These are phyloP conservation scores for Sporothrix curviconia DNA, from an alignment of 2,329 filamentous ascomycete species.

Conservation along the genomic window DNA sequence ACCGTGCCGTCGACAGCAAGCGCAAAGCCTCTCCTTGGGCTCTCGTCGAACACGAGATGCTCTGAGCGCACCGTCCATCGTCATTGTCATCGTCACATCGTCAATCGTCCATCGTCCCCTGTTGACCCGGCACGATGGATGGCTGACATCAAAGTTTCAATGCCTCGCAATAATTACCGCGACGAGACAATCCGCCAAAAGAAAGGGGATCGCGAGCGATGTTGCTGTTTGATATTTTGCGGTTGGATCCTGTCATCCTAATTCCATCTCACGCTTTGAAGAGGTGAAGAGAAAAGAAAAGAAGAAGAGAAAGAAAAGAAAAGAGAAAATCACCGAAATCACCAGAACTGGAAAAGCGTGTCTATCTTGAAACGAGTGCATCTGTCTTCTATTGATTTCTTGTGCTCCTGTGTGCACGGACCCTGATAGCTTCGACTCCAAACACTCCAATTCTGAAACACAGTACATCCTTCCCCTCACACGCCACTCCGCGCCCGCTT, in stretches of 20 bases:
- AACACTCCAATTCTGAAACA: too few relatives aligned
- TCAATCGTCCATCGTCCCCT: too few relatives aligned
- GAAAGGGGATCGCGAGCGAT: background rate
- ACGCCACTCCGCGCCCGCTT: constrained; percentile 12
- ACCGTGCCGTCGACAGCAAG: background rate
- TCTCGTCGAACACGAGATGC: too few relatives aligned
- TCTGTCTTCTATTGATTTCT: background rate
- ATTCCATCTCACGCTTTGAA: too few relatives aligned
- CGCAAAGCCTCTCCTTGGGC: background rate
- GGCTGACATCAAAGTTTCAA: too few relatives aligned
- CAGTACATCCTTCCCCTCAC: background rate
- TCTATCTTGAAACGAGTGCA: background rate
- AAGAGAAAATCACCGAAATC: background rate
- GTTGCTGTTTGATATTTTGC: background rate
- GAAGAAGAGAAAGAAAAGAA: too few relatives aligned
- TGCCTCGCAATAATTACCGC: too few relatives aligned
- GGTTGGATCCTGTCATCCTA: background rate
- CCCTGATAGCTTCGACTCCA: background rate
- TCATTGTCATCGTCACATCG: too few relatives aligned
- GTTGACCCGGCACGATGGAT: too few relatives aligned
- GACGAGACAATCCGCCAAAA: too few relatives aligned
- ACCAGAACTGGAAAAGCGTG: background rate
- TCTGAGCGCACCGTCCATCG: background rate
- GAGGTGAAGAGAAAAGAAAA: too few relatives aligned
- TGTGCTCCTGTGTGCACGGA: background rate